Conservation (phyloP, 768 basidiomycete species). For the Leccinum pellstonianum region DNA sequence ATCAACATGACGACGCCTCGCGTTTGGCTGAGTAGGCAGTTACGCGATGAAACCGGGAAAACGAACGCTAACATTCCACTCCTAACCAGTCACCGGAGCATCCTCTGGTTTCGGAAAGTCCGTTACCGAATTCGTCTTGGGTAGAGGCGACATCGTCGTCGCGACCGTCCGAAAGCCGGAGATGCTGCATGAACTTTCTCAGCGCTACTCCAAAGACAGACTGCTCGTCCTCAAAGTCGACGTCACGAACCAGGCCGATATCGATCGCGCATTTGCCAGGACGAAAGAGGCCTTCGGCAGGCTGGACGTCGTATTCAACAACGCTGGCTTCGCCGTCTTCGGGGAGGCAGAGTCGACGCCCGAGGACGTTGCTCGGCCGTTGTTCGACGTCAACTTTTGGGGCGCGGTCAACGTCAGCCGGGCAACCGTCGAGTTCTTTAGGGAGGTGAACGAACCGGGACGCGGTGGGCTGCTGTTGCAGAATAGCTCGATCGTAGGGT, state of each 20-base stretch:
- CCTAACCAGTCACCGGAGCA: conserved; percentile 38
- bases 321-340: conserved; percentile 14
- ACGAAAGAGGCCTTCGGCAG: conserved; percentile 11
- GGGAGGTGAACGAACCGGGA: conserved; percentile 35
- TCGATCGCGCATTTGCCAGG: conserved; percentile 12
- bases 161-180: conserved; percentile 44
- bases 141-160: conserved; percentile 37
- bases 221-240: conserved; percentile 18
- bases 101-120: conserved; percentile 39
- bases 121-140: conserved; percentile 33
- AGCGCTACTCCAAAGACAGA: conserved; percentile 4
- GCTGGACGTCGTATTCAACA: conserved; percentile 25
- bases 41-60: not conserved
- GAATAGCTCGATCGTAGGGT: not conserved
- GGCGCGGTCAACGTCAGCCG: conserved; percentile 27
- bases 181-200: conserved; percentile 8
- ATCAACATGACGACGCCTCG: conserved; percentile 4
- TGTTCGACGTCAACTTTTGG: conserved; percentile 33
- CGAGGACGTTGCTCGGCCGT: conserved; percentile 15
- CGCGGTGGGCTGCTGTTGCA: conserved; percentile 21
- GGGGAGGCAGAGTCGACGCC: conserved; percentile 27
- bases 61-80: not conserved
- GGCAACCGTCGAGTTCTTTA: conserved; percentile 31
- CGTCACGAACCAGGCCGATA: conserved; percentile 11
- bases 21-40: conserved; percentile 12